phyloP scores from a whole-genome alignment of 2,329 filamentous ascomycete species.

The Aspergillus clavatus region DNA sequence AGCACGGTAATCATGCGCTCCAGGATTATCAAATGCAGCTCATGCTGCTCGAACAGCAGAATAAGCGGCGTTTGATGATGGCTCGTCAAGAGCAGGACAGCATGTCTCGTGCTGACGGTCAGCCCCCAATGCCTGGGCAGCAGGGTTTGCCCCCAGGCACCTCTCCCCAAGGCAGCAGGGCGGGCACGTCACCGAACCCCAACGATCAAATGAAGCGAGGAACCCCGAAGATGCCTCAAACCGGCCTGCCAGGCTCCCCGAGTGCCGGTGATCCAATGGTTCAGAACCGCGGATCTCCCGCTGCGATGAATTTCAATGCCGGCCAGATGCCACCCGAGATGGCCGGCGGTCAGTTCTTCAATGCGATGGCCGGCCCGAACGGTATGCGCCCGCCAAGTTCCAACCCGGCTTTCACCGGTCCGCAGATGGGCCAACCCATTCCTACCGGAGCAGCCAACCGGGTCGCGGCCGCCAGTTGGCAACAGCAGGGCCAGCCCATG shows the following conservation, averaged over 20 bases:
- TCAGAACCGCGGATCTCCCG: conserved; percentile 56
- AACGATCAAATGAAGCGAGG: conserved; percentile 59
- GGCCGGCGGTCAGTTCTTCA: conserved; percentile 38
- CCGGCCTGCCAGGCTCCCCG: conserved; percentile 53
- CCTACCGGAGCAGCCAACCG: conserved; percentile 34
- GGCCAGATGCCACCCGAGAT: conserved; percentile 49
- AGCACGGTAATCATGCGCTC: conserved; percentile 56
- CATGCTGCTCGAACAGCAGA: conserved; percentile 65
- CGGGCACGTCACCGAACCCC: conserved; percentile 57
- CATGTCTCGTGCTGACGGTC: conserved; percentile 50
- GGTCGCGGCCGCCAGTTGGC: conserved; percentile 41
- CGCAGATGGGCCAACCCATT: conserved; percentile 43
- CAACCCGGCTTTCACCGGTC: conserved; percentile 44
- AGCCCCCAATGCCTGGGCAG: conserved; percentile 43
- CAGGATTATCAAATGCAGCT: conserved; percentile 68
- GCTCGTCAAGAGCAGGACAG: conserved; percentile 63
- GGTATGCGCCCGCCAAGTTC: conserved; percentile 58
- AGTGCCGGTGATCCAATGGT: conserved; percentile 53
- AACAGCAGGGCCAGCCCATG: conserved; percentile 42
- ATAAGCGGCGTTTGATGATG: conserved; percentile 63
- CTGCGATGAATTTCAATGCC: conserved; percentile 52
- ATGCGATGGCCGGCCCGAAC: conserved; percentile 40
- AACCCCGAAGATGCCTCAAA: conserved; percentile 56
- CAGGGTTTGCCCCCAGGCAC: conserved; percentile 50
- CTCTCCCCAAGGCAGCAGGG: conserved; percentile 53